Conservation (phyloP, 768 basidiomycete genomes). For the Boletus sensibilis region DNA sequence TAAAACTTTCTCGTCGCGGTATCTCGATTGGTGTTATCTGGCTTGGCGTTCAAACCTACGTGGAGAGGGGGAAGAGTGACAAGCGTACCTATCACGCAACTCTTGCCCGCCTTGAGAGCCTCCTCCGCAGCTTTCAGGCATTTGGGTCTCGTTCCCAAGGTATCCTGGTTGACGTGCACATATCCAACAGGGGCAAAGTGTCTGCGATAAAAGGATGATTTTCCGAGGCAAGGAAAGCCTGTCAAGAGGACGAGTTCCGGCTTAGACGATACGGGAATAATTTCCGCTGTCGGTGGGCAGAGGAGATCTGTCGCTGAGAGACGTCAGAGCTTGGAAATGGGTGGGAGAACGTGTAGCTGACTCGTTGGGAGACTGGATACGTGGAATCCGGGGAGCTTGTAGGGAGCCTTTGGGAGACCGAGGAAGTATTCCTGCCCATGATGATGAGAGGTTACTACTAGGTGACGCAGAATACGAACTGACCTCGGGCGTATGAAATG, state of each 20-base stretch:
- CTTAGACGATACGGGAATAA: conserved; percentile 11
- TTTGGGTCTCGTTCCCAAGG: conserved; percentile 66
- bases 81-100: conserved; percentile 75
- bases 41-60: background rate
- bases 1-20: conserved; percentile 66
- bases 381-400: conserved; percentile 65
- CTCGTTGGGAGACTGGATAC: conserved; percentile 45
- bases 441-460: background rate
- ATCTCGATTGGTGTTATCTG: conserved; percentile 94
- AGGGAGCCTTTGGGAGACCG: conserved; percentile 41
- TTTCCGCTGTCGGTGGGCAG: conserved; percentile 18
- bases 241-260: conserved; percentile 60
- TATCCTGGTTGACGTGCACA: conserved; percentile 86
- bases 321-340: background rate
- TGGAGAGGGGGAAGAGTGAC: background rate
- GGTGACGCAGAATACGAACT: background rate
- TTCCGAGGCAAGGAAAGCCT: conserved; percentile 68
- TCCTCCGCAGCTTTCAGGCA: conserved; percentile 67
- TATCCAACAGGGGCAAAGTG: conserved; percentile 72
- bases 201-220: conserved; percentile 73
- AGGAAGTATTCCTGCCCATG: conserved; percentile 77
- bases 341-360: conserved; percentile 8
- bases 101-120: conserved; percentile 52
- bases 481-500: conserved; percentile 86
- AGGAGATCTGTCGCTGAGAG: conserved; percentile 40